A percentile compares a stretch with the other conserved stretches of the same genome.
Evolutionary conservation across 345 rosid genomes (phyloP).

Genomic region (Aquilaria malaccensis): DNA sequence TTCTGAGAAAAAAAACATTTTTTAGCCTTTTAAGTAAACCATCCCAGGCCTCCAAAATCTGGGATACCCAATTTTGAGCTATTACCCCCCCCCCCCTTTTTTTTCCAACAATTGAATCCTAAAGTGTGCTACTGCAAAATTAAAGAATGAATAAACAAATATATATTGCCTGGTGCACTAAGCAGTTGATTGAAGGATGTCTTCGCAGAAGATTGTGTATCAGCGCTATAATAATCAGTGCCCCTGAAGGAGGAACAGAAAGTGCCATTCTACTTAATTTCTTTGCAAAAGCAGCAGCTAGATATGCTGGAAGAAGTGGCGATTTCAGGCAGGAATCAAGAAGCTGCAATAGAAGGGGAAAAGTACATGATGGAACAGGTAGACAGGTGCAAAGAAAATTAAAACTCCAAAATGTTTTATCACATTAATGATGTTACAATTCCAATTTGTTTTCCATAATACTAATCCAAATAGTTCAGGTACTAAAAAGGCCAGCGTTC

Average conservation of each 20-base stretch:
- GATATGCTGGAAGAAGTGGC: conserved; percentile 92
- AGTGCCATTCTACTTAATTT: conserved; percentile 78
- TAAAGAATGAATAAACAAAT: not conserved
- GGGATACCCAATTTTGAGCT: too few relatives aligned
- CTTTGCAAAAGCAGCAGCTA: conserved; percentile 94
- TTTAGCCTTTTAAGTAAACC: too few relatives aligned
- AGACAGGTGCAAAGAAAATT: too few relatives aligned
- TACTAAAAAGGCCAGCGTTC: too few relatives aligned
- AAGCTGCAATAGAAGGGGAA: conserved; percentile 47
- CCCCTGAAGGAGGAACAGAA: conserved; percentile 77
- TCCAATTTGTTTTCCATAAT: too few relatives aligned
- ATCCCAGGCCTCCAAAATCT: too few relatives aligned
- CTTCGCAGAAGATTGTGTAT: conserved; percentile 80
- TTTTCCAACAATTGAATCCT: not conserved
- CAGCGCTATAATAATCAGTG: conserved; percentile 69
- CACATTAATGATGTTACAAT: too few relatives aligned
- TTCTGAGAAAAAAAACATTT: too few relatives aligned
- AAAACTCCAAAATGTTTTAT: too few relatives aligned
- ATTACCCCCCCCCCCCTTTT: too few relatives aligned
- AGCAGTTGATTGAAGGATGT: conserved; percentile 90
- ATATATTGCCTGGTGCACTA: conserved; percentile 68
- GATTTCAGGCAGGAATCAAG: conserved; percentile 92
- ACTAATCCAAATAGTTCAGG: too few relatives aligned
- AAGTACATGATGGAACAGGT: not conserved
- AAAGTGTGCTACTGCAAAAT: not conserved